Evolutionary conservation across 2,329 filamentous ascomycete genomes (phyloP).

Genomic region (Zymoseptoria tritici): DNA sequence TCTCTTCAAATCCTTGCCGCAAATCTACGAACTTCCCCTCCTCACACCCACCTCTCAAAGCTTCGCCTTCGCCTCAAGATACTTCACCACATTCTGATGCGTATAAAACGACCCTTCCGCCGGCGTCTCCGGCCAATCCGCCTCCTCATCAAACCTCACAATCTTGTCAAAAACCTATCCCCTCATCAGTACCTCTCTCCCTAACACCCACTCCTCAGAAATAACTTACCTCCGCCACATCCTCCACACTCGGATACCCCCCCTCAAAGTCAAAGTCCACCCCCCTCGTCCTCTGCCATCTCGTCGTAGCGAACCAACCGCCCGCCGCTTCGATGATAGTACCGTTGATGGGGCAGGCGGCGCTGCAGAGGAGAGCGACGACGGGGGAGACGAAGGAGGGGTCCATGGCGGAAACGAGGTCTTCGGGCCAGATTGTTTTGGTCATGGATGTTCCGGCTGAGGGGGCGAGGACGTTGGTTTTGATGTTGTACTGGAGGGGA

Average conservation of each 20-base stretch:
- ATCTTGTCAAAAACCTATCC: constrained; percentile 65
- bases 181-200: constrained; percentile 35
- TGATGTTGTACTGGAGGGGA: constrained; percentile 46
- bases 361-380: constrained; percentile 74
- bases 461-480: constrained; percentile 91
- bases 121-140: constrained; percentile 73
- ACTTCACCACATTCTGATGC: constrained; percentile 3
- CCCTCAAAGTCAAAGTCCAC: constrained; percentile 57
- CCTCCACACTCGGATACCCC: constrained; percentile 10
- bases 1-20: too few relatives aligned
- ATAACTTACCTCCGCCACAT: constrained; percentile 12
- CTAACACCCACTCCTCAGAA: too few relatives aligned
- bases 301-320: constrained; percentile 81
- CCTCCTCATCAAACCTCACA: constrained; percentile 74
- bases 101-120: constrained; percentile 65
- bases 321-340: constrained; percentile 87
- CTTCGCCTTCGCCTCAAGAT: not conserved
- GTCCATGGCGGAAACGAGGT: constrained; percentile 95
- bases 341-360: constrained; percentile 75
- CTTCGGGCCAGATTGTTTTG: constrained; percentile 82
- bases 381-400: constrained; percentile 93
- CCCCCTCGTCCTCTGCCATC: constrained; percentile 87
- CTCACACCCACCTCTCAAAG: not conserved
- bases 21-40: too few relatives aligned
- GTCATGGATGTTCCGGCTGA: constrained; percentile 96